Conservation (phyloP, 1,139 yeast genomes). For the Pichia sp. region DNA sequence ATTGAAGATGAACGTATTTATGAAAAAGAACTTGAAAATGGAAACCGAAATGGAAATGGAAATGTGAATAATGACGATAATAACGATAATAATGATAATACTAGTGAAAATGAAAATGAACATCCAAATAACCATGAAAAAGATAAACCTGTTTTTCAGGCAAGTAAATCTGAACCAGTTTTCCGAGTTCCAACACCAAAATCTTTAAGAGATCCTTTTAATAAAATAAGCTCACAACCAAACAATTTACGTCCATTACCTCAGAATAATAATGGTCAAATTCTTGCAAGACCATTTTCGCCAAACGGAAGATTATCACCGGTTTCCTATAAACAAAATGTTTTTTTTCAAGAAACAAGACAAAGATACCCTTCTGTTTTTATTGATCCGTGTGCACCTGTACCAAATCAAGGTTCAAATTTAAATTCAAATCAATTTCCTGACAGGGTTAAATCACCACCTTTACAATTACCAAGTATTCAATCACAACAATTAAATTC, state of each 20-base stretch:
- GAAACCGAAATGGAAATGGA: no score
- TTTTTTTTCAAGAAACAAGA: conserved; percentile 17
- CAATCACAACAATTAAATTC: conserved; percentile 2
- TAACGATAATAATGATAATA: not conserved
- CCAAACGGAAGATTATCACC: conserved; percentile 12
- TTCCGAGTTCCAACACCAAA: conserved; percentile 5
- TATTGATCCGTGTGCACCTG: conserved; percentile 34
- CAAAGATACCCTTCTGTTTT: conserved; percentile 33
- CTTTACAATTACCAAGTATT: conserved; percentile 1
- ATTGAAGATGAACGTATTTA: not conserved
- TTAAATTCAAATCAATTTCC: not conserved
- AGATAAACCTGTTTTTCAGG: not conserved
- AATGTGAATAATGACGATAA: no score
- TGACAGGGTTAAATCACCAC: conserved; percentile 8
- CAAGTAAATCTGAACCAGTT: not conserved
- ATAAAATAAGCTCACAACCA: not conserved
- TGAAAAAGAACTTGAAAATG: no score
- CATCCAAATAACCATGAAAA: not conserved
- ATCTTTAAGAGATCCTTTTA: conserved; percentile 2
- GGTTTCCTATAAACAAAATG: conserved; percentile 12
- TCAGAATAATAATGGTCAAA: not conserved
- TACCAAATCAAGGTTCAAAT: conserved; percentile 18
- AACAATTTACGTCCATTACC: no score
- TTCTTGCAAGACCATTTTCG: conserved; percentile 2
- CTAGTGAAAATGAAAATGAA: not conserved